Evolutionary conservation across 2,329 filamentous ascomycete species (phyloP), one percentile per base, ranked within the genome.

Genomic region (Dothistroma pini): DNA sequence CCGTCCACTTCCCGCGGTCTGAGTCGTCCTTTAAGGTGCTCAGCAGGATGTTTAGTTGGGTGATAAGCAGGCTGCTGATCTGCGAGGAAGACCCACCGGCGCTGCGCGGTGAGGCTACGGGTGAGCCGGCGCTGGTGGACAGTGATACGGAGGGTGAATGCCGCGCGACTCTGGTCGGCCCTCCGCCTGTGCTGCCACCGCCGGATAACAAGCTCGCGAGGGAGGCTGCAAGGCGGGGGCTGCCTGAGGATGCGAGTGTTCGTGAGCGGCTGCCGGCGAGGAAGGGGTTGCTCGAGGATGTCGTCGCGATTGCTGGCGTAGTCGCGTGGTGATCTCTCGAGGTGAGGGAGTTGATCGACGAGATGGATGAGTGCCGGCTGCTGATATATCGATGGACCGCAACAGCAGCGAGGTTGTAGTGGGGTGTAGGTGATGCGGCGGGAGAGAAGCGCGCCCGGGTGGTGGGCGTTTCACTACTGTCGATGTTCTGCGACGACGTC

Each of bases 21-120:
- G 92, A 92, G 76, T 96, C 93, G 80, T 97, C 92, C 77, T 95
- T 97, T 74, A 97, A 89, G 35, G 91, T 92, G 79, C 93, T 95
- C 68, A 99, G 84, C 60, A 99, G 85, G 66, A 99, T 87, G 79
- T 95, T 96, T 68, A 97, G 87, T 81, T 99, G 95, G 67, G 95
- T 92, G 72, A 96, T 88, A 71, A 95, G 92, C 76, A 99, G 95
- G 79, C 96, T 97, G 63, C 89, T 89, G 70, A 97, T 83, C 73
- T 78, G 77, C 32, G 71, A 76, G 21, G 77, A 75, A 12, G 71
- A 66, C 69, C 76, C 57, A 31, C 52, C 74, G 60, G 79, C 75
- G 74, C 76, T 65, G 75, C 72, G 57, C 68, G 71, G 77, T 70
- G 74, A 78, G 58, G 81, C 79, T 69, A 80, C 81, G 41, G 82